Conservation (phyloP, 2,329 filamentous ascomycete genomes). For the Penicillium capsulatum region DNA sequence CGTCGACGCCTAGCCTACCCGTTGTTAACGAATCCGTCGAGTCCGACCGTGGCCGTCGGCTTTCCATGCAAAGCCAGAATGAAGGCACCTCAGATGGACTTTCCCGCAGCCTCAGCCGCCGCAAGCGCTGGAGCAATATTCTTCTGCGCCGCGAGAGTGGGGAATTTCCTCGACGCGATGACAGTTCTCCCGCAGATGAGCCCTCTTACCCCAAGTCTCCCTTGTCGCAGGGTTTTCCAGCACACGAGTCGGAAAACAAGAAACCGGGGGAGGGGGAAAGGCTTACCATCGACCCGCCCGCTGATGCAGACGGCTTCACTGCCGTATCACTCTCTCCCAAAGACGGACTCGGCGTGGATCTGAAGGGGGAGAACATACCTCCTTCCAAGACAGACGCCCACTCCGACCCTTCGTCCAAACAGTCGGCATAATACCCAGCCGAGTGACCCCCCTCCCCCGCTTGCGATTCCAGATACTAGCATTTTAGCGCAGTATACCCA, state of each 20-base stretch:
- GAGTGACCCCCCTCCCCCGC: no score
- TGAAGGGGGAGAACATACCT: slow-evolving; percentile 4
- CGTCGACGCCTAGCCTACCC: slow-evolving; percentile 21
- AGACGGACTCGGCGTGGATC: slow-evolving; percentile 13
- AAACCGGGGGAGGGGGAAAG: slow-evolving; percentile 6
- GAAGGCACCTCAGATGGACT: slow-evolving; percentile 26
- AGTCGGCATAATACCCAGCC: neutral
- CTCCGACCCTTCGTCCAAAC: neutral
- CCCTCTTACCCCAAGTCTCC: slow-evolving; percentile 29
- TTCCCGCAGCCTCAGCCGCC: slow-evolving; percentile 31
- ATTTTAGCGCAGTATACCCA: slow-evolving; percentile 10
- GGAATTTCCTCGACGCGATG: slow-evolving; percentile 24
- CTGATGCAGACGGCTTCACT: slow-evolving; percentile 18
- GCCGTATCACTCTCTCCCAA: slow-evolving; percentile 15
- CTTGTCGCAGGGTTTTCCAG: slow-evolving; percentile 29
- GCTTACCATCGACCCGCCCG: neutral
- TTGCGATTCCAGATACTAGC: slow-evolving; percentile 4
- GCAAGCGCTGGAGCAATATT: slow-evolving; percentile 39
- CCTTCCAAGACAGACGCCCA: neutral
- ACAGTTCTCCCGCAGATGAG: slow-evolving; percentile 23
- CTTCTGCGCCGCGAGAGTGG: slow-evolving; percentile 33
- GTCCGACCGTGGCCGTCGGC: slow-evolving; percentile 29
- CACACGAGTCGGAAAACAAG: slow-evolving; percentile 12
- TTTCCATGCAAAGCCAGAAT: slow-evolving; percentile 27
- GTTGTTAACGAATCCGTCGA: slow-evolving; percentile 24